Evolutionary conservation across 805 yeast species (phyloP).

Genomic region (Pichia nanzhaoensis): DNA sequence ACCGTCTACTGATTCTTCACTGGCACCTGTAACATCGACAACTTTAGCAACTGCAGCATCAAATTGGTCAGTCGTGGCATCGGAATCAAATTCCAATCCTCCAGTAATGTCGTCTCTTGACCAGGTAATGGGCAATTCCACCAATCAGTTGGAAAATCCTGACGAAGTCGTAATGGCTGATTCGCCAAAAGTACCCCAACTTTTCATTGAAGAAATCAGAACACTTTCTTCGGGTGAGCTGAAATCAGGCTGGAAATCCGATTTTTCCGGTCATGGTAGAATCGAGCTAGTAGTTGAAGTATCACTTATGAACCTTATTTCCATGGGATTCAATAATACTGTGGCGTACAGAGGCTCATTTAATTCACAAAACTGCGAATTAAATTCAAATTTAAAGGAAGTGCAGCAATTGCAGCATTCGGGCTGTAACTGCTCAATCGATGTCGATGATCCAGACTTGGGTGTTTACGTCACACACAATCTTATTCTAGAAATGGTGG

Average conservation of each 20-base stretch:
- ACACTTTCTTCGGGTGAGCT: slow-evolving; percentile 73
- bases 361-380: slow-evolving; percentile 29
- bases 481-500: slow-evolving; percentile 79
- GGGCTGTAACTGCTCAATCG: slow-evolving; percentile 58
- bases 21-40: no score
- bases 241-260: slow-evolving; percentile 93
- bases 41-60: slow-evolving; percentile 21
- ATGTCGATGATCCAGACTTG: slow-evolving; percentile 70
- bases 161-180: slow-evolving; percentile 16
- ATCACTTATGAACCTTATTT: slow-evolving; percentile 49
- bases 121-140: not conserved
- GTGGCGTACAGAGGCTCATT: slow-evolving; percentile 25
- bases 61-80: slow-evolving; percentile 23
- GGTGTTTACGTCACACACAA: slow-evolving; percentile 76
- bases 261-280: slow-evolving; percentile 69
- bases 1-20: no score
- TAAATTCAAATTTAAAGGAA: slow-evolving; percentile 21
- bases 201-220: slow-evolving; percentile 67
- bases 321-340: slow-evolving; percentile 37
- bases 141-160: slow-evolving; percentile 5
- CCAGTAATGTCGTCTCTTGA: slow-evolving; percentile 6
- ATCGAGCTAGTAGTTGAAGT: slow-evolving; percentile 75
- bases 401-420: slow-evolving; percentile 27
- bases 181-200: slow-evolving; percentile 8
- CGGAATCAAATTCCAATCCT: slow-evolving; percentile 1